A percentile compares a stretch with the other conserved stretches of the same genome.
Conservation (phyloP, 345 rosid species). For the Leavenworthia alabamica region DNA sequence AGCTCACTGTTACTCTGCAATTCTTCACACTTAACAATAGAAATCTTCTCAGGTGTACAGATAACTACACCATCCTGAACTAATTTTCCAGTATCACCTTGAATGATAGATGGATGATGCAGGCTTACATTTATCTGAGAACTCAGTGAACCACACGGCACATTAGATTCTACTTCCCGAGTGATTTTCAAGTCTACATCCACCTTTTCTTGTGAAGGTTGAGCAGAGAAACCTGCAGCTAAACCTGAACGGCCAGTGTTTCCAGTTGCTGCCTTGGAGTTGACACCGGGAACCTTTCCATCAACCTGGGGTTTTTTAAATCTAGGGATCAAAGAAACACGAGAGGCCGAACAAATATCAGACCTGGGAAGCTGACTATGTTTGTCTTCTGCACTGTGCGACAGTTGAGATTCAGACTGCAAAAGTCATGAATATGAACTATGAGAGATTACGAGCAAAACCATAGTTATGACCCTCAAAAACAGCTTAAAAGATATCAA, state of each 20-base stretch:
- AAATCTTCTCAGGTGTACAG: conserved; percentile 24
- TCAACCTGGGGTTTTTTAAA: conserved; percentile 31
- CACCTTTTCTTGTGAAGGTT: conserved; percentile 30
- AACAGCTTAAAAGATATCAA: not conserved
- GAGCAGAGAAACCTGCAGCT: conserved; percentile 22
- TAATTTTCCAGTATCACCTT: conserved; percentile 27
- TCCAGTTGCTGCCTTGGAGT: conserved; percentile 22
- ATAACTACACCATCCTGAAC: conserved; percentile 11
- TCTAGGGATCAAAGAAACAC: conserved; percentile 30
- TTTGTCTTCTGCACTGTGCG: conserved; percentile 32
- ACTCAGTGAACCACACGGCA: conserved; percentile 17
- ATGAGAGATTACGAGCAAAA: conserved; percentile 9
- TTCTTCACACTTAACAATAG: conserved; percentile 18
- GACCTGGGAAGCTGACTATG: conserved; percentile 34
- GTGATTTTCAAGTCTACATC: conserved; percentile 21
- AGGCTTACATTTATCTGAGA: conserved; percentile 22
- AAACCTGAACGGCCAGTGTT: conserved; percentile 12
- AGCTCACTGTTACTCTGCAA: conserved; percentile 23
- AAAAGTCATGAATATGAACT: conserved; percentile 17
- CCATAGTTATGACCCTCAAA: conserved; percentile 1
- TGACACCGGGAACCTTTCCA: conserved; percentile 18
- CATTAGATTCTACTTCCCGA: conserved; percentile 24
- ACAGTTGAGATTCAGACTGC: conserved; percentile 58
- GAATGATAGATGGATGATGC: conserved; percentile 24
- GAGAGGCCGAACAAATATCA: conserved; percentile 27